These are phyloP conservation scores for Annona squamosa DNA, from an alignment of 164 flowering plant species.

Conservation along the genomic window DNA sequence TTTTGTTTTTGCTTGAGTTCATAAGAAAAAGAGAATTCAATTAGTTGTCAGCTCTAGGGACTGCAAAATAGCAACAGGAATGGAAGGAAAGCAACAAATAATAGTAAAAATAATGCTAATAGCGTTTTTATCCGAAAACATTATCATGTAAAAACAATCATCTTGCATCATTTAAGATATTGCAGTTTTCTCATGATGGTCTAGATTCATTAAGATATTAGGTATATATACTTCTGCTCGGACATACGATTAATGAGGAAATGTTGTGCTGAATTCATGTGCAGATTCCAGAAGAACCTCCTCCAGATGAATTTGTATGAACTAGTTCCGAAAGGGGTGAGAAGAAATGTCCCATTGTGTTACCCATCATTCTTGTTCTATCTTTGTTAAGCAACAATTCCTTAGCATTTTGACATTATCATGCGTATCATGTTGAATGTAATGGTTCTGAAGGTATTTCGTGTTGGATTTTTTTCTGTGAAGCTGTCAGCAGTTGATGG, in stretches of 20 bases:
- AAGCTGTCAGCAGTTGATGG: neutral
- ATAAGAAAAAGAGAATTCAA: neutral
- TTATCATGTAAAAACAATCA: too few relatives aligned
- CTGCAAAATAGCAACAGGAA: too few relatives aligned
- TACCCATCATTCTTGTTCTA: neutral
- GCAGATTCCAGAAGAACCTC: constrained; percentile 16
- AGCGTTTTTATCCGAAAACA: neutral
- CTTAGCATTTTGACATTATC: neutral
- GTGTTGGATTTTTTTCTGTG: neutral
- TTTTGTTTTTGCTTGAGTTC: neutral
- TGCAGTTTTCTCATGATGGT: neutral
- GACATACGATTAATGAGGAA: neutral
- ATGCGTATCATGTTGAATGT: neutral
- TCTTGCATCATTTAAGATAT: neutral
- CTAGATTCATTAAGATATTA: neutral
- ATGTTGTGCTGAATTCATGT: neutral
- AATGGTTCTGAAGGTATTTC: neutral
- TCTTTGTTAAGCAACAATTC: neutral
- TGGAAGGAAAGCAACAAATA: too few relatives aligned
- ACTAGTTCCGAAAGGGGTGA: neutral
- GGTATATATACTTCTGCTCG: neutral
- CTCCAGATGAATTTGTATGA: constrained; percentile 2
- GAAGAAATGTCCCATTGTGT: neutral
- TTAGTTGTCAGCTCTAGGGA: too few relatives aligned
- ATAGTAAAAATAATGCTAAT: too few relatives aligned